Evolutionary conservation across 805 yeast genomes (phyloP).

Genomic region (Candida cerambycidarum): DNA sequence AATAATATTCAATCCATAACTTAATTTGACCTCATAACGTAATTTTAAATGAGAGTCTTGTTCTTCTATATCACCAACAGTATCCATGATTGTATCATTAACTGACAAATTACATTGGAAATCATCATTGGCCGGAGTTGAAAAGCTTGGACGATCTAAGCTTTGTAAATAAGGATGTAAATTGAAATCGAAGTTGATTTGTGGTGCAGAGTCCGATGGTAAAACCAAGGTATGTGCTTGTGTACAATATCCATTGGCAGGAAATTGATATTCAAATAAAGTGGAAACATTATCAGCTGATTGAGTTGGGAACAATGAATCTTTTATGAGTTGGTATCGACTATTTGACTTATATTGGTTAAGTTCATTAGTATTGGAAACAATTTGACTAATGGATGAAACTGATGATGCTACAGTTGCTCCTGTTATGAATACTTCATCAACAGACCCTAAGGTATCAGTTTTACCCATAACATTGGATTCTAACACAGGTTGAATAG

Average conservation of each 20-base stretch:
- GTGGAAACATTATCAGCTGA: constrained; percentile 23
- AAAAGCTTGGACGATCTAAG: constrained; percentile 31
- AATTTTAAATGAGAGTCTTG: constrained; percentile 23
- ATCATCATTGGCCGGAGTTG: constrained; percentile 37
- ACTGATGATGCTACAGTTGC: constrained; percentile 33
- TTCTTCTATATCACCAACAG: constrained; percentile 27
- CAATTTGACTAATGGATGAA: constrained; percentile 10
- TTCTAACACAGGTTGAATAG: constrained; percentile 15
- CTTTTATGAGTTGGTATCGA: constrained; percentile 25
- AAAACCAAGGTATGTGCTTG: constrained; percentile 38
- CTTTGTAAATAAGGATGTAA: constrained; percentile 35
- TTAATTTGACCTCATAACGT: constrained; percentile 39
- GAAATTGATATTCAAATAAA: constrained; percentile 39
- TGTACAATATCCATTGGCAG: constrained; percentile 38
- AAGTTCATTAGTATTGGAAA: constrained; percentile 12
- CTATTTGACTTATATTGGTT: constrained; percentile 14
- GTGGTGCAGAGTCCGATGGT: constrained; percentile 37
- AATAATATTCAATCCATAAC: constrained; percentile 40
- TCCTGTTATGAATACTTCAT: constrained; percentile 38
- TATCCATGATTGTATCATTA: constrained; percentile 41
- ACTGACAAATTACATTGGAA: constrained; percentile 40
- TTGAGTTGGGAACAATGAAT: constrained; percentile 34
- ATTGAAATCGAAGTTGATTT: constrained; percentile 32
- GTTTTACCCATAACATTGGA: constrained; percentile 29
- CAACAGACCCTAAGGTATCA: constrained; percentile 23